Evolutionary conservation across 2,329 filamentous ascomycete genomes (phyloP).

Genomic region (Fusarium nurragi): DNA sequence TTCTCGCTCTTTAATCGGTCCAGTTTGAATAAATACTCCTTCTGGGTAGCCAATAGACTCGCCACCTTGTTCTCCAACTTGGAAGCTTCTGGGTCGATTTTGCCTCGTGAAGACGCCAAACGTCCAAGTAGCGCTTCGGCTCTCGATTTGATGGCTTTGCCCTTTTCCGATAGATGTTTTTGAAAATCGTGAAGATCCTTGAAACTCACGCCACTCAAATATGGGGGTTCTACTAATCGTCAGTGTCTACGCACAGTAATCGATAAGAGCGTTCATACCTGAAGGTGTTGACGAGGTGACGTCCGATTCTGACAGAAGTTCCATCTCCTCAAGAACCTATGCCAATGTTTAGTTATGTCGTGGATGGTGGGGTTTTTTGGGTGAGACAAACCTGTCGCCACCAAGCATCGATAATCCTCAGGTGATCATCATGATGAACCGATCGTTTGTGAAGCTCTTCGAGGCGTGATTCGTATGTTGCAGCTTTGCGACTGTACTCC

Average conservation of each 20-base stretch:
- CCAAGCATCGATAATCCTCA: conserved; percentile 91
- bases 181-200: conserved; percentile 78
- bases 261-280: conserved; percentile 37
- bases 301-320: conserved; percentile 64
- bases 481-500: conserved; percentile 93
- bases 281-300: conserved; percentile 36
- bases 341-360: conserved; percentile 20
- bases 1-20: conserved; percentile 82
- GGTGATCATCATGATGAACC: conserved; percentile 88
- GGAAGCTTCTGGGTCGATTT: conserved; percentile 72
- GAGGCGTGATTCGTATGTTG: conserved; percentile 80
- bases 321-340: conserved; percentile 72
- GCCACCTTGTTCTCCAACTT: conserved; percentile 80
- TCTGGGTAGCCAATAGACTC: conserved; percentile 80
- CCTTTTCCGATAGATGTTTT: conserved; percentile 79
- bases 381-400: conserved; percentile 79
- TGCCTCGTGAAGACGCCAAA: conserved; percentile 61
- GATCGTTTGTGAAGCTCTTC: conserved; percentile 82
- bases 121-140: conserved; percentile 74
- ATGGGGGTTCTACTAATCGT: conserved; percentile 60
- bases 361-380: neutral
- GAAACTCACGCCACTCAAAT: conserved; percentile 68
- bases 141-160: conserved; percentile 77
- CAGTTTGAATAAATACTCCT: conserved; percentile 79
- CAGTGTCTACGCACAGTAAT: conserved; percentile 15